Percentiles rank a stretch among this genome's conserved stretches.
Conservation (phyloP, 2,329 filamentous ascomycete species). For the Xylariales sp. region DNA sequence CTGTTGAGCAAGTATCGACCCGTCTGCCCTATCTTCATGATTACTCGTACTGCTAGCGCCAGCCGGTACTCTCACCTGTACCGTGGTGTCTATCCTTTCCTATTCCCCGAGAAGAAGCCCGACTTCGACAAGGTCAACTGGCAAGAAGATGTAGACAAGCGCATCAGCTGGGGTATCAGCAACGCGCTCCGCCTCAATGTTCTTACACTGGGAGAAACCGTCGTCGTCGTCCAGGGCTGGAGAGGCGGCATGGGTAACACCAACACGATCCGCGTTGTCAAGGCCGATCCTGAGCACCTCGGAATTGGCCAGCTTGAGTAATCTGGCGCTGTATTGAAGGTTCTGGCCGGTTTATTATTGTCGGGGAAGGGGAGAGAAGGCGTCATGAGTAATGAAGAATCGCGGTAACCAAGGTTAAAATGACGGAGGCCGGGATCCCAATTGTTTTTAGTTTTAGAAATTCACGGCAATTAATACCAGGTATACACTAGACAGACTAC, state of each 20-base stretch:
- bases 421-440: neutral
- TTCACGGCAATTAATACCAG: slow-evolving; percentile 28
- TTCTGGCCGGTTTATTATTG: slow-evolving; percentile 2
- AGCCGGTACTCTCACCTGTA: slow-evolving; percentile 94
- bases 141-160: slow-evolving; percentile 98
- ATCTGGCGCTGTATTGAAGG: slow-evolving; percentile 12
- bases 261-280: slow-evolving; percentile 78
- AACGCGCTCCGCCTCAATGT: slow-evolving; percentile 86
- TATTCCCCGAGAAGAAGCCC: slow-evolving; percentile 91
- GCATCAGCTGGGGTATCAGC: slow-evolving; percentile 96
- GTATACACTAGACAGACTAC: slow-evolving; percentile 22
- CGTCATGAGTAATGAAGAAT: slow-evolving; percentile 31
- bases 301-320: slow-evolving; percentile 62
- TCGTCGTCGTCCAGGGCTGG: slow-evolving; percentile 91
- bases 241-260: slow-evolving; percentile 92
- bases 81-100: slow-evolving; percentile 97
- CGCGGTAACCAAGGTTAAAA: slow-evolving; percentile 7
- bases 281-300: slow-evolving; percentile 68
- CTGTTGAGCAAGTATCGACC: slow-evolving; percentile 98
- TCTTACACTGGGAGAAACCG: slow-evolving; percentile 76
- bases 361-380: neutral
- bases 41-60: slow-evolving; percentile 86
- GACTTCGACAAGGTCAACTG: slow-evolving; percentile 93
- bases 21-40: slow-evolving; percentile 99
- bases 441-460: slow-evolving; percentile 23